Evolutionary conservation across 2,329 filamentous ascomycete genomes (phyloP).

Genomic region (Verticillium nubilum): DNA sequence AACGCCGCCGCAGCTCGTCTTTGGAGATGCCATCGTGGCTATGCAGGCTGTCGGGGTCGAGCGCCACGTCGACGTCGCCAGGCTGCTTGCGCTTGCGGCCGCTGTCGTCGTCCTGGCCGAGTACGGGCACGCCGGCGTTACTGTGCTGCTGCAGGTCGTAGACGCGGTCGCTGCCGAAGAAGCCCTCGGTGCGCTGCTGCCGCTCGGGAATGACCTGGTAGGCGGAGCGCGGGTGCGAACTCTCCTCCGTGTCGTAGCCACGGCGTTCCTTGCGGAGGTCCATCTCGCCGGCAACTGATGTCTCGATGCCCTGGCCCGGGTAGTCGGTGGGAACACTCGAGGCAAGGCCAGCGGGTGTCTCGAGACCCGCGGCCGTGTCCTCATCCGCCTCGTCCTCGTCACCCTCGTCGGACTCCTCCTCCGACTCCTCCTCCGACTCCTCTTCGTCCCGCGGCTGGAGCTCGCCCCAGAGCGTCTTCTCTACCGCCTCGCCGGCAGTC

Average conservation of each 20-base stretch:
- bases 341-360: constrained; percentile 75
- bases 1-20: constrained; percentile 74
- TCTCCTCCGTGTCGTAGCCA: constrained; percentile 84
- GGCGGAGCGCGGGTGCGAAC: constrained; percentile 67
- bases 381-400: constrained; percentile 59
- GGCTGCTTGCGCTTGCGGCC: constrained; percentile 87
- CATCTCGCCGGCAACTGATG: constrained; percentile 79
- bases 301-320: constrained; percentile 59
- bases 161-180: constrained; percentile 91
- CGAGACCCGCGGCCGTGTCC: constrained; percentile 70
- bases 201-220: constrained; percentile 89
- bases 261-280: constrained; percentile 82
- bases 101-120: constrained; percentile 73
- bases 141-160: constrained; percentile 66
- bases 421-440: constrained; percentile 53
- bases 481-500: constrained; percentile 67
- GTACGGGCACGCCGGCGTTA: constrained; percentile 56
- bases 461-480: constrained; percentile 88
- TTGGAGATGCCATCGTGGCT: constrained; percentile 74
- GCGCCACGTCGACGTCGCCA: constrained; percentile 87
- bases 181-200: constrained; percentile 78
- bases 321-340: constrained; percentile 80
- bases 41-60: constrained; percentile 78
- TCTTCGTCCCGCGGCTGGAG: constrained; percentile 75
- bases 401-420: constrained; percentile 36